A percentile compares a stretch with the other conserved stretches of the same genome.
Conservation (phyloP, 1,284 basidiomycete genomes). For the Tilletia caries region DNA sequence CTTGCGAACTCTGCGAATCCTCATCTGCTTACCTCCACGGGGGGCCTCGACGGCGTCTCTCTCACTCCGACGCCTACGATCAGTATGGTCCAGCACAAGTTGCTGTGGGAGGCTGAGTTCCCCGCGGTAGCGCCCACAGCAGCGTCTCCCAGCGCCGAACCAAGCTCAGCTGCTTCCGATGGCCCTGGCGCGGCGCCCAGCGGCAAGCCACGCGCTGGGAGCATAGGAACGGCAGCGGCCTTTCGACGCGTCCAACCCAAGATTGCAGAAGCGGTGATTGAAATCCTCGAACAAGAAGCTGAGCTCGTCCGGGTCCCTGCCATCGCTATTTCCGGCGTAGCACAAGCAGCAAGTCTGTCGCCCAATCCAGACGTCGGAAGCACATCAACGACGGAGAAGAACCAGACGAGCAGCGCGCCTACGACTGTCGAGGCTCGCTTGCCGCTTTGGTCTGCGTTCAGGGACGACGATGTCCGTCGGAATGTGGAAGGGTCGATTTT, state of each 20-base stretch:
- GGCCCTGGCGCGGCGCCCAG: no score
- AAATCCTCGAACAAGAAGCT: not conserved
- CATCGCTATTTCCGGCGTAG: not conserved
- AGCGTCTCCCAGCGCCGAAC: not conserved
- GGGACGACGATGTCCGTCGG: not conserved
- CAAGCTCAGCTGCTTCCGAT: no score
- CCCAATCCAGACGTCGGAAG: not conserved
- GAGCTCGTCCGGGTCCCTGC: not conserved
- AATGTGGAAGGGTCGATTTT: not conserved
- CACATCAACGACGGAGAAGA: not conserved
- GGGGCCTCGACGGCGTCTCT: not conserved
- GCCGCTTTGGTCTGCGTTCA: not conserved
- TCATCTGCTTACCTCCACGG: not conserved
- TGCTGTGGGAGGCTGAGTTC: constrained; percentile 9
- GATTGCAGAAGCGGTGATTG: constrained; percentile 5
- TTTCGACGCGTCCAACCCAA: not conserved
- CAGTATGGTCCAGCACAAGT: constrained; percentile 6
- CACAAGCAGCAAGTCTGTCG: no score
- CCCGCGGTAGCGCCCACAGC: not conserved
- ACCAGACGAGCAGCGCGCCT: not conserved
- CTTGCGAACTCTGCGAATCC: not conserved
- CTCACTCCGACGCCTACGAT: constrained; percentile 1
- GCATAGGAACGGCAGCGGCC: not conserved
- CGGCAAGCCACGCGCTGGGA: no score
- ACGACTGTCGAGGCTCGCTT: constrained; percentile 6